Evolutionary conservation across 192 early-diverging fungal species (phyloP).

Genomic region (Linnemannia hyalina): DNA sequence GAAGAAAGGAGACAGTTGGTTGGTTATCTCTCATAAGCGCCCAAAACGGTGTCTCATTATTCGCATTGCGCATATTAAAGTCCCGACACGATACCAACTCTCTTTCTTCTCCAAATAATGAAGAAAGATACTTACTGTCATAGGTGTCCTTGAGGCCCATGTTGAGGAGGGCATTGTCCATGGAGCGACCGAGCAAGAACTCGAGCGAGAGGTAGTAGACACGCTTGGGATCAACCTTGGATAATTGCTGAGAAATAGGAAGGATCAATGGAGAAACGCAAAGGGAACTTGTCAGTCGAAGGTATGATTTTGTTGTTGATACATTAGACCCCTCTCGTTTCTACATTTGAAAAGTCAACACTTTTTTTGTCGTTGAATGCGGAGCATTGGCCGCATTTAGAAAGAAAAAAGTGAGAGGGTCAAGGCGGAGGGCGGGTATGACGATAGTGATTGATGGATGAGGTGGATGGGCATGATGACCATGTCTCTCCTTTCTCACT

Average conservation of each 20-base stretch:
- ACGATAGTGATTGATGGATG: not conserved
- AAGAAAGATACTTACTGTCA: slow-evolving; percentile 60
- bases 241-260: slow-evolving; percentile 63
- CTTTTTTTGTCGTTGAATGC: too few relatives aligned
- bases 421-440: not conserved
- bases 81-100: too few relatives aligned
- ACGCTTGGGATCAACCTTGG: slow-evolving; percentile 87
- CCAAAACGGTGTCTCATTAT: not conserved
- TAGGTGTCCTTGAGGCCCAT: slow-evolving; percentile 87
- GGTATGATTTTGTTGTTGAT: not conserved
- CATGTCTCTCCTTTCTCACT: not conserved
- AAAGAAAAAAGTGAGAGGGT: not conserved
- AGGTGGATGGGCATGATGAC: not conserved
- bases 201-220: slow-evolving; percentile 99
- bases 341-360: not conserved
- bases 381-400: not conserved
- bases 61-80: not conserved
- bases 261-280: not conserved
- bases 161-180: slow-evolving; percentile 96
- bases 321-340: not conserved
- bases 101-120: not conserved
- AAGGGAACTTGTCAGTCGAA: not conserved
- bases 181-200: slow-evolving; percentile 96
- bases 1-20: not conserved
- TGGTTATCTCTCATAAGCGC: slow-evolving; percentile 12